Conservation (phyloP, 2,329 filamentous ascomycete species). For the Aspergillus brunneoviolaceus region DNA sequence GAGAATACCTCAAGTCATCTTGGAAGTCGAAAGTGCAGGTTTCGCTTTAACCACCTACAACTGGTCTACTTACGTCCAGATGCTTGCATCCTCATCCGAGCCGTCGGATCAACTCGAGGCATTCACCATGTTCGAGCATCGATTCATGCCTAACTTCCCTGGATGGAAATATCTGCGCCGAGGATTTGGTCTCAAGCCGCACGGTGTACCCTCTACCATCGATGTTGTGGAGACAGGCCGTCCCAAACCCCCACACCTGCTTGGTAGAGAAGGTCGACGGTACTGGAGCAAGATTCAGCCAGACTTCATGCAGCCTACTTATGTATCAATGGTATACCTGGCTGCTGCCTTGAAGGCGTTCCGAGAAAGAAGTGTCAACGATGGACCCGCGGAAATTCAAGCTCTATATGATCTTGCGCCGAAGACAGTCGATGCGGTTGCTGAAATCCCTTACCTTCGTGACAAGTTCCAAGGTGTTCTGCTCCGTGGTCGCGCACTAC, state of each 20-base stretch:
- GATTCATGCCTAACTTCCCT: conserved; percentile 75
- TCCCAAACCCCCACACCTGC: conserved; percentile 23
- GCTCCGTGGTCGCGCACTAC: conserved; percentile 34
- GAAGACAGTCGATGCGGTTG: conserved; percentile 37
- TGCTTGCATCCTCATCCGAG: conserved; percentile 61
- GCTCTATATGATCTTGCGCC: conserved; percentile 33
- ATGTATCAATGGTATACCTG: conserved; percentile 46
- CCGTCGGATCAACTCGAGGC: conserved; percentile 58
- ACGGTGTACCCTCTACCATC: conserved; percentile 28
- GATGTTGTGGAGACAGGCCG: conserved; percentile 32
- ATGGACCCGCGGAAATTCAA: conserved; percentile 32
- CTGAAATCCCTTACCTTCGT: conserved; percentile 39
- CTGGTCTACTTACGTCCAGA: conserved; percentile 76
- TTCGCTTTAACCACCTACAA: conserved; percentile 73
- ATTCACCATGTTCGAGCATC: conserved; percentile 71
- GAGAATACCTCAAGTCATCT: conserved; percentile 54
- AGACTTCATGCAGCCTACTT: conserved; percentile 45
- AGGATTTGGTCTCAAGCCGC: conserved; percentile 33
- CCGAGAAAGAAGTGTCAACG: conserved; percentile 35
- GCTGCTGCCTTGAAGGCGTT: conserved; percentile 41
- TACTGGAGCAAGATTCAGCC: conserved; percentile 41
- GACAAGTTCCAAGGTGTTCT: conserved; percentile 44
- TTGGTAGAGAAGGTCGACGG: conserved; percentile 32
- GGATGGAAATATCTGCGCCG: conserved; percentile 61
- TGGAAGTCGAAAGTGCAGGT: conserved; percentile 61